Base-by-base conservation (phyloP, 179 eudicot species). In the Heliamphora pulchella region DNA sequence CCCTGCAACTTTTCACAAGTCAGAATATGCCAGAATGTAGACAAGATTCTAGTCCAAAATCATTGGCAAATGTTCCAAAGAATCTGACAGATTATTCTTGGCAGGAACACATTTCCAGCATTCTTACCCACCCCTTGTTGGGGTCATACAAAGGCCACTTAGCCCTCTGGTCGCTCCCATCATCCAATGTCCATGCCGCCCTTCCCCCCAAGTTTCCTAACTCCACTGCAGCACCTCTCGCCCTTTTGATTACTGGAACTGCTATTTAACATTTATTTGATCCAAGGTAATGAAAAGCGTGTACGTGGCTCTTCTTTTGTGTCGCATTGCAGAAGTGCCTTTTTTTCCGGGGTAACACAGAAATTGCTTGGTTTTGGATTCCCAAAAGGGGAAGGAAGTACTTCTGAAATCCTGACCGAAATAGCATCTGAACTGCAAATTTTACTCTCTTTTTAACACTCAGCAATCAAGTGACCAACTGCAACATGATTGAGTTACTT, bases 401-500 rank as follows among this genome's bases (percentile, higher is more conserved):
- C 43, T 44, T 57, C 22, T 57, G 75, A 43, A 76, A 59, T 59
- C 67, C 14, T 11, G n/a, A 44, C 54, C 43, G 8, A 43, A 10
- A 43, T 54, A 13, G 47, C 53, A 20, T 6, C 43, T 77, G n/a
- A 48, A 31, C 20, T 51, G 20, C 41, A 9, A 9, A 47, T 20
- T 76, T 13, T 18, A 13, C 59, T 48, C 48, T 51, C 71, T 6
- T 63, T 47, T 14, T 46, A 59, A 46, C 48, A 0, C 46, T 47
- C 59, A 7, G 79, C 50, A 55, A 74, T 74, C 77, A 55, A 55
- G 50, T 55, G 14, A 76, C 44, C 57, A 18, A 62, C 41, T 18
- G 54, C 2, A 18, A 17, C 47, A 11, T 62, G 68, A 63, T 22
- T 10, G 59, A 64, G 31, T 8, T 50, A 14, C 53, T 63, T 47